A percentile compares a stretch with the other conserved stretches of the same genome.
Conservation (phyloP, 306 rosid genomes). For the Pterocarpus macrocarpus region DNA sequence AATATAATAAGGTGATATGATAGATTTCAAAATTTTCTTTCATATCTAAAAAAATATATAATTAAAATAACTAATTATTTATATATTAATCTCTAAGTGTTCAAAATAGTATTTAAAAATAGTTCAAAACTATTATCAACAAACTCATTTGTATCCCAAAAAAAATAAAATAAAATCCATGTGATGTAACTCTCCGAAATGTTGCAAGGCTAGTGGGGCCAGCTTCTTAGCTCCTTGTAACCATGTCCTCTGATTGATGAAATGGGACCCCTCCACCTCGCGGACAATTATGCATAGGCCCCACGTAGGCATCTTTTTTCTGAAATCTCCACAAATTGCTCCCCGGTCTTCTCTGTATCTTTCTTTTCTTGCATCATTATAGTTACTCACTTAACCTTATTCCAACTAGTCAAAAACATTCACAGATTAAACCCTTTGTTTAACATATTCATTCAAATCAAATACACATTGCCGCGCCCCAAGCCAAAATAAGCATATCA, state of each 20-base stretch:
- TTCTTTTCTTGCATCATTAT: neutral
- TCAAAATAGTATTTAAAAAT: no score
- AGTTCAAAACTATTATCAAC: no score
- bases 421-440: neutral
- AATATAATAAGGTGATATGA: no score
- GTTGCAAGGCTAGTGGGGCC: neutral
- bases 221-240: constrained; percentile 13
- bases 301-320: neutral
- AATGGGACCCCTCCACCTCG: constrained; percentile 24
- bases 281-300: neutral
- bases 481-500: neutral
- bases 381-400: neutral
- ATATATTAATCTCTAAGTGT: no score
- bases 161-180: no score
- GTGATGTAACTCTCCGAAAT: neutral
- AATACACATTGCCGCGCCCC: neutral
- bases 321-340: neutral
- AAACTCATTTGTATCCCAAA: no score
- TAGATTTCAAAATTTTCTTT: no score
- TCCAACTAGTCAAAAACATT: neutral
- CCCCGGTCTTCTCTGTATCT: neutral
- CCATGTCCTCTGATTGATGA: constrained; percentile 26
- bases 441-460: neutral
- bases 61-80: no score
- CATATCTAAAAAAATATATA: no score